Evolutionary conservation across 163 green algal species (phyloP).

Genomic region (Chloromonas sp.): DNA sequence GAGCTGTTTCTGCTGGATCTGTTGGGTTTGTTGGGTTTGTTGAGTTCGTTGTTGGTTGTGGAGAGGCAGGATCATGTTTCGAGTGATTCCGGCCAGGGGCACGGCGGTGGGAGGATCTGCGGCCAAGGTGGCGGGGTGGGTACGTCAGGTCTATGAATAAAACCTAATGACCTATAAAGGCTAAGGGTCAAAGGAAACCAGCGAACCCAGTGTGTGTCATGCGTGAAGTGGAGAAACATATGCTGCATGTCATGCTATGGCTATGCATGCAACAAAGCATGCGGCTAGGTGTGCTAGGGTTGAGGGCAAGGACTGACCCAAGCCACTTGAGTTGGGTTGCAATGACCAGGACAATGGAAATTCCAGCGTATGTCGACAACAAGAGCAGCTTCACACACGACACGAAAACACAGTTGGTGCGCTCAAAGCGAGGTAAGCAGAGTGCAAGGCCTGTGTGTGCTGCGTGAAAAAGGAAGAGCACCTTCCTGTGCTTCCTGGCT

Average conservation of each 20-base stretch:
- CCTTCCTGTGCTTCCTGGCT: too few species aligned
- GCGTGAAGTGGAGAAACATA: background rate
- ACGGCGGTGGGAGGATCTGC: background rate
- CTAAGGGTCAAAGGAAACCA: background rate
- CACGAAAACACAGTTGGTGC: too few species aligned
- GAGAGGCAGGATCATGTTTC: conserved; percentile 9
- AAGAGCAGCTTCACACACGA: too few species aligned
- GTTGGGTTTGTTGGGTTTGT: too few species aligned
- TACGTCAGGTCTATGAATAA: background rate
- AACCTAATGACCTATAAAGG: background rate
- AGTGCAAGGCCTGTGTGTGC: too few species aligned
- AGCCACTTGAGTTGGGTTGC: background rate
- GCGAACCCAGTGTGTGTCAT: background rate
- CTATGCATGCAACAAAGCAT: background rate
- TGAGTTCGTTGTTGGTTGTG: background rate
- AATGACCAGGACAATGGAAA: background rate
- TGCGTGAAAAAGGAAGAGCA: too few species aligned
- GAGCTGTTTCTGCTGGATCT: background rate
- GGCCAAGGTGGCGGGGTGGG: too few species aligned
- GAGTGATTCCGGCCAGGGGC: conserved; percentile 24
- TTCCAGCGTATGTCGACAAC: background rate
- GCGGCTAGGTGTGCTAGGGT: too few species aligned
- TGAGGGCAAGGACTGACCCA: too few species aligned
- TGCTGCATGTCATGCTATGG: background rate
- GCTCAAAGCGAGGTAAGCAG: too few species aligned